phyloP scores from a whole-genome alignment of 129 eudicot species.

The Deinandra increscens region DNA sequence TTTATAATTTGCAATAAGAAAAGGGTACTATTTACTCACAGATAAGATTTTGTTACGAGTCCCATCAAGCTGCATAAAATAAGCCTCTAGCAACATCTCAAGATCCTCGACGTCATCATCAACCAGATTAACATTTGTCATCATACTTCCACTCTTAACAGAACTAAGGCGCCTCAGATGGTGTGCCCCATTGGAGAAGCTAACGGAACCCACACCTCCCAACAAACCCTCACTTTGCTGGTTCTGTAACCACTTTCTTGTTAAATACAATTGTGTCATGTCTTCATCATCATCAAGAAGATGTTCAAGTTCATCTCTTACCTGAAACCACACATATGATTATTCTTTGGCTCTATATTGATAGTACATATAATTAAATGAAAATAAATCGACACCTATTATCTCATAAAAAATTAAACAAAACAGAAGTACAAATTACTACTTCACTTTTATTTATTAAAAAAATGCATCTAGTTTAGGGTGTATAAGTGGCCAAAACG shows the following conservation, averaged over 20 bases:
- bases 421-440: not conserved
- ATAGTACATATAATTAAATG: conserved; percentile 1
- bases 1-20: not conserved
- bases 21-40: conserved; percentile 41
- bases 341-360: not conserved
- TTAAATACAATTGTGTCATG: conserved; percentile 83
- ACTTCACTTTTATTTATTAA: not conserved
- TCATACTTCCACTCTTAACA: conserved; percentile 73
- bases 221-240: conserved; percentile 68
- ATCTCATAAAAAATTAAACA: not conserved
- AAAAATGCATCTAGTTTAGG: not conserved
- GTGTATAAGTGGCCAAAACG: not conserved
- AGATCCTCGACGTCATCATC: conserved; percentile 90
- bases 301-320: conserved; percentile 97
- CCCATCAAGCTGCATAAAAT: conserved; percentile 98
- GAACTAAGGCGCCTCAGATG: conserved; percentile 69
- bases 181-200: conserved; percentile 44
- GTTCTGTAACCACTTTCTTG: conserved; percentile 81
- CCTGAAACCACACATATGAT: conserved; percentile 46
- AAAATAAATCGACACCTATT: not conserved
- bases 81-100: conserved; percentile 98
- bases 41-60: conserved; percentile 96
- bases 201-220: conserved; percentile 55
- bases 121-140: conserved; percentile 58
- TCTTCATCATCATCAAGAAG: conserved; percentile 98